Percentiles rank a stretch among this genome's conserved stretches.
phyloP scores from a whole-genome alignment of 495 filamentous ascomycete genomes.

The Penicillium steckii region DNA sequence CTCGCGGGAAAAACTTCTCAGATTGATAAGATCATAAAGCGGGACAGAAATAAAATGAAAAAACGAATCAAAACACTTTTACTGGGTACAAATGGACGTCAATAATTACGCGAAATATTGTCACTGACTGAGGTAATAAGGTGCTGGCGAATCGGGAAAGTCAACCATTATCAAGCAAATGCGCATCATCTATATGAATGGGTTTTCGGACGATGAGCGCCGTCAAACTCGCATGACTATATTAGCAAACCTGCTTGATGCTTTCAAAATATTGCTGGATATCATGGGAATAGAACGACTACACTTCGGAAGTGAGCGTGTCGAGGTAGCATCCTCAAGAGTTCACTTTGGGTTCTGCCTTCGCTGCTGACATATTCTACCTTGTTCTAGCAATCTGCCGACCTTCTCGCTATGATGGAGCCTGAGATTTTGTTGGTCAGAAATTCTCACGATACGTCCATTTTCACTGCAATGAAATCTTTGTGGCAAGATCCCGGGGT shows the following conservation, averaged over 20 bases:
- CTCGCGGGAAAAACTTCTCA: too few species aligned
- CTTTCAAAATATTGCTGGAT: neutral
- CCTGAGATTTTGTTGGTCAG: neutral
- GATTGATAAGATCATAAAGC: too few species aligned
- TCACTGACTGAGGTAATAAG: neutral
- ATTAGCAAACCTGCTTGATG: neutral
- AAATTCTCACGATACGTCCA: neutral
- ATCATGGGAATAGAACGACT: neutral
- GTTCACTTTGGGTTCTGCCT: neutral
- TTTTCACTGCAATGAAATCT: neutral
- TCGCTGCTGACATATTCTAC: neutral
- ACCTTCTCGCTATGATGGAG: neutral
- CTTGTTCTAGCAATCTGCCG: neutral
- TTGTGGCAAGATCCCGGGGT: neutral
- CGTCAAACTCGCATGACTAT: neutral
- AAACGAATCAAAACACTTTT: neutral
- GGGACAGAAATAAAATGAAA: neutral
- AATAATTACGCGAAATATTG: neutral
- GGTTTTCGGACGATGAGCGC: neutral
- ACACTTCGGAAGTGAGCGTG: neutral
- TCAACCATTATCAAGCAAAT: neutral
- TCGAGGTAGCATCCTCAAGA: neutral
- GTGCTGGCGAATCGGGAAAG: neutral
- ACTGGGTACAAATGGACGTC: neutral
- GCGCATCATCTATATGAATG: neutral